Evolutionary conservation across 2,329 filamentous ascomycete genomes (phyloP).

Genomic region (Aspergillus oerlinghausenensis): DNA sequence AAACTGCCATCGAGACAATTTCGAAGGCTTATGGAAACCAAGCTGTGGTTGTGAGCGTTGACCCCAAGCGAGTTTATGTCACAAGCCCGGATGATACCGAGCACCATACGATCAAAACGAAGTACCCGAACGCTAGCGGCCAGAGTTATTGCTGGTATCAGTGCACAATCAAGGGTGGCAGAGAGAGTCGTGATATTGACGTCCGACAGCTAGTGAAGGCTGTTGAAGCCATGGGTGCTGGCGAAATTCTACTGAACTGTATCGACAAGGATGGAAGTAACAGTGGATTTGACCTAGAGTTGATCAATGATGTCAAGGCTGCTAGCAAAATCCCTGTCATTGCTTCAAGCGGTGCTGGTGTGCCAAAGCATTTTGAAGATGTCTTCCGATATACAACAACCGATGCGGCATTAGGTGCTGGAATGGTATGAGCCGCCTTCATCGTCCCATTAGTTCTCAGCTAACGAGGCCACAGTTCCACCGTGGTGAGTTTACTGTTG

Average conservation of each 20-base stretch:
- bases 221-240: slow-evolving; percentile 91
- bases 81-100: slow-evolving; percentile 61
- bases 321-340: slow-evolving; percentile 89
- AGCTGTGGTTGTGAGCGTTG: slow-evolving; percentile 91
- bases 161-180: slow-evolving; percentile 92
- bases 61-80: slow-evolving; percentile 89
- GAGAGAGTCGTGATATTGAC: slow-evolving; percentile 90
- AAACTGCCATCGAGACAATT: slow-evolving; percentile 93
- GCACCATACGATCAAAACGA: slow-evolving; percentile 71
- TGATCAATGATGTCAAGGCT: slow-evolving; percentile 83
- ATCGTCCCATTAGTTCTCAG: neutral
- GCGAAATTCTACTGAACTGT: slow-evolving; percentile 93
- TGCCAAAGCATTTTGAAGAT: slow-evolving; percentile 81
- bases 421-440: slow-evolving; percentile 60
- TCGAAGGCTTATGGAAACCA: slow-evolving; percentile 91
- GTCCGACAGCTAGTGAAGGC: slow-evolving; percentile 82
- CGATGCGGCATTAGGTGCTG: slow-evolving; percentile 89
- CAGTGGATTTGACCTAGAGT: slow-evolving; percentile 87
- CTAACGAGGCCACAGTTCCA: slow-evolving; percentile 61
- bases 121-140: slow-evolving; percentile 65
- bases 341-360: slow-evolving; percentile 86
- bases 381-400: slow-evolving; percentile 82
- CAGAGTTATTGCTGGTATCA: slow-evolving; percentile 92
- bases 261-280: slow-evolving; percentile 97
- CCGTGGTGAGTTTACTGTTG: slow-evolving; percentile 88